Evolutionary conservation across 2,329 filamentous ascomycete species (phyloP).

Genomic region (Diaporthe velutina): DNA sequence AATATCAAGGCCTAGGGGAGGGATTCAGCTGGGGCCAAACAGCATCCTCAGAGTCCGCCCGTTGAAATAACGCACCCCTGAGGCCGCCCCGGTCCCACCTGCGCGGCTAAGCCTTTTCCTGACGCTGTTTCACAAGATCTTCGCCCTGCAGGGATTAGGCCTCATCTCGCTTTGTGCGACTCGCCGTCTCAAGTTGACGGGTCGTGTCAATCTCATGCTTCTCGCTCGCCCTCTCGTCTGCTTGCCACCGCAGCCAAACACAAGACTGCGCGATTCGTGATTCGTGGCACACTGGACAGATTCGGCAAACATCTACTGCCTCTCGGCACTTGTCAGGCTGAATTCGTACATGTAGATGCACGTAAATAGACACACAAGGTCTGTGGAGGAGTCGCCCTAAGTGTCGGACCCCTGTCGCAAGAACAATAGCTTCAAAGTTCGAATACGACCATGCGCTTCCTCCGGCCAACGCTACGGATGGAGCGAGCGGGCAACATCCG

Average conservation of each 20-base stretch:
- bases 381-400: background rate
- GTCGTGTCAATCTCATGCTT: background rate
- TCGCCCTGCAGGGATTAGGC: conserved; percentile 12
- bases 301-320: background rate
- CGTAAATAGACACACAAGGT: background rate
- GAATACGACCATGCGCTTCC: conserved; percentile 19
- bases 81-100: conserved; percentile 2
- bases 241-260: background rate
- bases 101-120: conserved; percentile 16
- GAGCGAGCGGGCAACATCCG: conserved; percentile 22
- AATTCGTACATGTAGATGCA: background rate
- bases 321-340: background rate
- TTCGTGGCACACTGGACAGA: background rate
- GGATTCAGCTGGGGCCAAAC: background rate
- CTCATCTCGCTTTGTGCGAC: conserved; percentile 35
- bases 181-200: conserved; percentile 27
- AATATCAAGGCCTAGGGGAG: conserved; percentile 6
- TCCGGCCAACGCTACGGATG: conserved; percentile 3
- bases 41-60: background rate
- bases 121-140: conserved; percentile 27
- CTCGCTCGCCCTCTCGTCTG: background rate
- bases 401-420: background rate
- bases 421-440: background rate
- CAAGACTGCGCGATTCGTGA: background rate
- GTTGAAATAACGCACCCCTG: conserved; percentile 12